These are phyloP conservation scores for Yarrowia hollandica DNA, from an alignment of 805 yeast genomes.

Conservation along the genomic window DNA sequence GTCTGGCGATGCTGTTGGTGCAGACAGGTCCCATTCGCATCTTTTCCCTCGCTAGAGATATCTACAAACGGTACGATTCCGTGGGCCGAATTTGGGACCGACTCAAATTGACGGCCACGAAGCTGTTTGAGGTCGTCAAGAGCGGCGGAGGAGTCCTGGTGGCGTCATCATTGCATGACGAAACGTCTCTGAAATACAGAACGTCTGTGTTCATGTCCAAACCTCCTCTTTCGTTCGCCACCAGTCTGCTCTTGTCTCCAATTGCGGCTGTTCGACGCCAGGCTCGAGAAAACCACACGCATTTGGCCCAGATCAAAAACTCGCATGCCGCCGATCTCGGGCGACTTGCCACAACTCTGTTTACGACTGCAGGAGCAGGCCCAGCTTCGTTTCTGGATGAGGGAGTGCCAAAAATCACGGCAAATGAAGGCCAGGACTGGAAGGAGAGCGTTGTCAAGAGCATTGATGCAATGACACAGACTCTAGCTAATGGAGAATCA, in stretches of 20 bases:
- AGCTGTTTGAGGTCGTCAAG: slow-evolving; percentile 2
- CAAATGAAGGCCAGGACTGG: not conserved
- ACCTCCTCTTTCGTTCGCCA: slow-evolving; percentile 23
- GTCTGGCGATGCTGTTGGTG: slow-evolving; percentile 43
- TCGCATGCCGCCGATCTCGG: slow-evolving; percentile 24
- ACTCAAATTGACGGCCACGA: slow-evolving; percentile 2
- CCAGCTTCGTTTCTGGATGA: slow-evolving; percentile 3
- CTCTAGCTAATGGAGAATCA: not conserved
- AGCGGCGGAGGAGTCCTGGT: not conserved
- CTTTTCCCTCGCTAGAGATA: not conserved
- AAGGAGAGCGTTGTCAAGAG: slow-evolving; percentile 6
- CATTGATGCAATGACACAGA: slow-evolving; percentile 5
- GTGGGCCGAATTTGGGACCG: slow-evolving; percentile 19
- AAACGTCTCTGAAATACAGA: not conserved
- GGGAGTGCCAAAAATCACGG: not conserved
- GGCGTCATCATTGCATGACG: slow-evolving; percentile 6
- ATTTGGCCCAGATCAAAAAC: slow-evolving; percentile 4
- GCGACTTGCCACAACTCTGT: not conserved
- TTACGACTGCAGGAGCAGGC: not conserved
- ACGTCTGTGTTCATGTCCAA: slow-evolving; percentile 5
- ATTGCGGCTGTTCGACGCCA: slow-evolving; percentile 6
- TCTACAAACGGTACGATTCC: not conserved
- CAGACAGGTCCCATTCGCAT: slow-evolving; percentile 41
- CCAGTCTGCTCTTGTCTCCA: not conserved
- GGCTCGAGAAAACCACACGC: not conserved